Evolutionary conservation across 768 basidiomycete species (phyloP).

Genomic region (Pulveroboletus sp.): DNA sequence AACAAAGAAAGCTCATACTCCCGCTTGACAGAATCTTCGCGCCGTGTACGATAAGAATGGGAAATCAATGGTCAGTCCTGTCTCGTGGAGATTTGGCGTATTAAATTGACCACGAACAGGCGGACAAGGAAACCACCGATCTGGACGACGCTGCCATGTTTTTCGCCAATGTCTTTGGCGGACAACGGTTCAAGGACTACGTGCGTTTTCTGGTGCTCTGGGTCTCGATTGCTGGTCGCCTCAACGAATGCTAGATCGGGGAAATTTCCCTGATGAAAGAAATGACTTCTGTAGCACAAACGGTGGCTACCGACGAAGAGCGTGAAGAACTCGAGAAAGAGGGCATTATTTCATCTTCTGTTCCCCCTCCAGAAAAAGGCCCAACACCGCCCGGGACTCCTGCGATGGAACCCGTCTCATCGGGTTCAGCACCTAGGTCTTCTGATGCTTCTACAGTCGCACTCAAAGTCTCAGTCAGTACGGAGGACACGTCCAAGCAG

Average conservation of each 20-base stretch:
- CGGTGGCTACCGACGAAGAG: conserved; percentile 91
- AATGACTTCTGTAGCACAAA: conserved; percentile 79
- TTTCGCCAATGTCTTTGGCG: conserved; percentile 95
- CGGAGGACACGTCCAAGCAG: conserved; percentile 19
- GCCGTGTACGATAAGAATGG: conserved; percentile 95
- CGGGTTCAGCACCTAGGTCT: conserved; percentile 6
- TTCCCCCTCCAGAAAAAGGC: conserved; percentile 12
- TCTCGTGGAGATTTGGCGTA: no score
- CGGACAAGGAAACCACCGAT: conserved; percentile 74
- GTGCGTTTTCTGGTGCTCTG: conserved; percentile 44
- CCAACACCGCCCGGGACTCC: conserved; percentile 20
- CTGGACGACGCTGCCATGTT: conserved; percentile 94
- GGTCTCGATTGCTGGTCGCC: not conserved
- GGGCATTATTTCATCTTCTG: conserved; percentile 37
- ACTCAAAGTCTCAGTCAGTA: conserved; percentile 16
- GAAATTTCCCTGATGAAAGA: conserved; percentile 96
- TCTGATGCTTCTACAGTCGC: conserved; percentile 15
- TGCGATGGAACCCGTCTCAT: conserved; percentile 3
- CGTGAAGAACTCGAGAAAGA: conserved; percentile 81
- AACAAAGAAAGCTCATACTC: conserved; percentile 6
- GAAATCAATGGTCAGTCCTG: conserved; percentile 65
- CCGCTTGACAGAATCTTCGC: conserved; percentile 61
- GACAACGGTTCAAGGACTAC: conserved; percentile 86
- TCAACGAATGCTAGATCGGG: conserved; percentile 63
- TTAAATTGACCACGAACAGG: no score